These are phyloP conservation scores for Phytophthora lateralis DNA, from an alignment of 352 stramenopile species.

Conservation along the genomic window DNA sequence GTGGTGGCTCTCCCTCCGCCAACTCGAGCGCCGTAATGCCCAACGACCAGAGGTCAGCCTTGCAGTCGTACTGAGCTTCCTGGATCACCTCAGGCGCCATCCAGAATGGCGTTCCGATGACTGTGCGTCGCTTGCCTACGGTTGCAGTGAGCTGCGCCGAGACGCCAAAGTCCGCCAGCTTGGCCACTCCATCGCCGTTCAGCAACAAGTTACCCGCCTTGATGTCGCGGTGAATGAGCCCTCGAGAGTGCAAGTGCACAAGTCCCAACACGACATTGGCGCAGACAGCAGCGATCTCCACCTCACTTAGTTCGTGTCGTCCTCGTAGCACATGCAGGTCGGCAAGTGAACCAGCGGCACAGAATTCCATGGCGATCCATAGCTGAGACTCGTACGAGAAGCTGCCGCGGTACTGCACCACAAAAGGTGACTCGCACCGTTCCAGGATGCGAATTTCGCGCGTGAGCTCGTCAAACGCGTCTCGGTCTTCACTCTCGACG, in stretches of 20 bases:
- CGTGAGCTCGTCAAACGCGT: slow-evolving; percentile 62
- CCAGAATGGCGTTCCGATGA: slow-evolving; percentile 92
- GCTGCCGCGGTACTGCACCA: slow-evolving; percentile 88
- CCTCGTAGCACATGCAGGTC: slow-evolving; percentile 74
- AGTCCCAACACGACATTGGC: slow-evolving; percentile 75
- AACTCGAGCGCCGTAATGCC: slow-evolving; percentile 92
- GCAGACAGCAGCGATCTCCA: slow-evolving; percentile 74
- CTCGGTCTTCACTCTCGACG: slow-evolving; percentile 73
- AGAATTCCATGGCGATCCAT: slow-evolving; percentile 92
- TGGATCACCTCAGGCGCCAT: slow-evolving; percentile 93
- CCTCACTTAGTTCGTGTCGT: slow-evolving; percentile 53
- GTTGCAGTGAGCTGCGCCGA: slow-evolving; percentile 89
- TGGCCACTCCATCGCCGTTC: slow-evolving; percentile 64
- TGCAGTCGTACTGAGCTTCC: slow-evolving; percentile 84
- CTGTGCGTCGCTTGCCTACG: slow-evolving; percentile 91
- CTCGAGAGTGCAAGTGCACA: slow-evolving; percentile 78
- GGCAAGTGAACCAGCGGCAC: slow-evolving; percentile 81
- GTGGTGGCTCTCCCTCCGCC: slow-evolving; percentile 83
- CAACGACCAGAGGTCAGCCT: slow-evolving; percentile 84
- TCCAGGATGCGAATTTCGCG: slow-evolving; percentile 90
- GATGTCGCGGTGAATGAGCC: slow-evolving; percentile 89
- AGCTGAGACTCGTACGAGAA: slow-evolving; percentile 77
- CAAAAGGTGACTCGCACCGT: slow-evolving; percentile 75
- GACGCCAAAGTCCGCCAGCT: slow-evolving; percentile 91
- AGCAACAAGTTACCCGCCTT: slow-evolving; percentile 91